Conservation (phyloP, 345 rosid species). For the Viola odorata region DNA sequence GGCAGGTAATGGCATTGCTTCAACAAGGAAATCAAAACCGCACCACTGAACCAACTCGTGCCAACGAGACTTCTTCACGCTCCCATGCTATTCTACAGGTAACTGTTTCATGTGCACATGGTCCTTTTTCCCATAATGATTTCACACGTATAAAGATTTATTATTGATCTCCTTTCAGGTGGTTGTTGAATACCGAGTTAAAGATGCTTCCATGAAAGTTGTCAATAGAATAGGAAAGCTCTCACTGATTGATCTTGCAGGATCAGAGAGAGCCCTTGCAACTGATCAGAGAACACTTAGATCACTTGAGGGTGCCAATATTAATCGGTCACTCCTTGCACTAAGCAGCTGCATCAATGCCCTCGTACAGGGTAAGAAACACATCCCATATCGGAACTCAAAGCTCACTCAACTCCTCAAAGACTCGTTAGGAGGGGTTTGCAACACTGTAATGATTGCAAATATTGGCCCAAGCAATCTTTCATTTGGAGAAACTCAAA, state of each 20-base stretch:
- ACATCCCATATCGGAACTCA: conserved; percentile 85
- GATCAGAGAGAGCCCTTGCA: conserved; percentile 96
- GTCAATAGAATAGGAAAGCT: conserved; percentile 67
- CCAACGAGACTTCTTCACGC: conserved; percentile 90
- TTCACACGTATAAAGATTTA: too few species aligned
- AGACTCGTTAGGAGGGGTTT: conserved; percentile 85
- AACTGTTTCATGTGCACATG: neutral
- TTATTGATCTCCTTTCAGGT: conserved; percentile 37
- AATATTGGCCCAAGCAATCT: conserved; percentile 88
- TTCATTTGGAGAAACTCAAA: conserved; percentile 87
- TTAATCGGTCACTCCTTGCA: conserved; percentile 87
- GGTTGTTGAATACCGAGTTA: conserved; percentile 62
- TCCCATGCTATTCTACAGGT: conserved; percentile 98
- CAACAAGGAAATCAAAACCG: conserved; percentile 89
- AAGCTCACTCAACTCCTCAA: conserved; percentile 95
- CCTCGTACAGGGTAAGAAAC: conserved; percentile 94
- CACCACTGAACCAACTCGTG: conserved; percentile 92
- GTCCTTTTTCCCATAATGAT: neutral
- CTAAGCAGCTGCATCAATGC: conserved; percentile 93
- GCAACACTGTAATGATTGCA: conserved; percentile 95
- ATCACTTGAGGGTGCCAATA: conserved; percentile 92
- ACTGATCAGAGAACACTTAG: conserved; percentile 88
- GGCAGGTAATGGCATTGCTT: conserved; percentile 87
- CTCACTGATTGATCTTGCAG: conserved; percentile 92
- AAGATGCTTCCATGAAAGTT: conserved; percentile 63